Conservation (phyloP, 345 rosid species). For the Brassica juncea region DNA sequence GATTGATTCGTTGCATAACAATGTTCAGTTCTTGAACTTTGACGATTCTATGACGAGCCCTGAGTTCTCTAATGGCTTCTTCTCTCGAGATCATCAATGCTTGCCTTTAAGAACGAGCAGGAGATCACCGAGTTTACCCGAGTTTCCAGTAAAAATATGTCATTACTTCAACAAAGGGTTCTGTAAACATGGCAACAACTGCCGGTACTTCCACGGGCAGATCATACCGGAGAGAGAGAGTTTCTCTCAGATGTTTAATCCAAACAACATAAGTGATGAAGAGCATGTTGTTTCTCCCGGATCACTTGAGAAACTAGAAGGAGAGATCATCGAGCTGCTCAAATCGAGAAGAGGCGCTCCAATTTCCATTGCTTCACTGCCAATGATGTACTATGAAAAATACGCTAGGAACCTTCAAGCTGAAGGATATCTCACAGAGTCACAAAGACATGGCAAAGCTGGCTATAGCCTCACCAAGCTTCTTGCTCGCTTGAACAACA, state of each 20-base stretch:
- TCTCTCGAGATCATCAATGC: constrained; percentile 46
- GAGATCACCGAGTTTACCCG: constrained; percentile 82
- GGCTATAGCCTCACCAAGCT: constrained; percentile 96
- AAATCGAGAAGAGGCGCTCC: constrained; percentile 85
- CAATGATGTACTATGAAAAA: constrained; percentile 83
- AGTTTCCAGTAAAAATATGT: constrained; percentile 81
- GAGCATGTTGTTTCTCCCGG: constrained; percentile 64
- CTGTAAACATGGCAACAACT: constrained; percentile 86
- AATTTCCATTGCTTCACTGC: constrained; percentile 91
- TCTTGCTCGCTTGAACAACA: constrained; percentile 76
- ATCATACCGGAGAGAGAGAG: constrained; percentile 47
- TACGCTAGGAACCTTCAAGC: constrained; percentile 88
- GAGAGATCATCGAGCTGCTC: constrained; percentile 78
- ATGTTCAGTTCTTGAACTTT: constrained; percentile 50
- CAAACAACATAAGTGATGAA: constrained; percentile 50
- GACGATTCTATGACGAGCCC: constrained; percentile 37
- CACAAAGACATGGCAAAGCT: constrained; percentile 96
- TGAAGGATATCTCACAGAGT: constrained; percentile 94
- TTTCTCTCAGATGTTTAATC: constrained; percentile 53
- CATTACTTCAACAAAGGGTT: constrained; percentile 85
- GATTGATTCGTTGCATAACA: constrained; percentile 43
- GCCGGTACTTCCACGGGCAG: constrained; percentile 79
- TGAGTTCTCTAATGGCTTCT: constrained; percentile 52
- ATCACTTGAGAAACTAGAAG: constrained; percentile 79
- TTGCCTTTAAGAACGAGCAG: constrained; percentile 55